phyloP scores from a whole-genome alignment of 768 basidiomycete genomes.

The Galerina sulciceps region DNA sequence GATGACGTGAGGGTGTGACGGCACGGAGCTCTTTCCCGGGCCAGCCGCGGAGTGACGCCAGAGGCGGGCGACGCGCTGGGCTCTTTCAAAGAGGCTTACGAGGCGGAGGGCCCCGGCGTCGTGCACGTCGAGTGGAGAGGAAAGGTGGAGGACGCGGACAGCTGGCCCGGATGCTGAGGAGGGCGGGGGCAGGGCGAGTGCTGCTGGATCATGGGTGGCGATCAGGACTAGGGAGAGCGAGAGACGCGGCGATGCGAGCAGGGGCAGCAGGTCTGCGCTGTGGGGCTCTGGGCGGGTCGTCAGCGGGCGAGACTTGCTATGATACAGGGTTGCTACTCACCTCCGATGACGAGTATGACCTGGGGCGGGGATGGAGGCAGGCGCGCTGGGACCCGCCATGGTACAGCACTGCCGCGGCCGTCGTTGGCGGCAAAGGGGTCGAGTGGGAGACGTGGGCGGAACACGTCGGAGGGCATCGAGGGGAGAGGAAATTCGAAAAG shows the following conservation, averaged over 20 bases:
- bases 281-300: slow-evolving; percentile 33
- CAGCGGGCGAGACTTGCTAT: neutral
- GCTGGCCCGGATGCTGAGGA: slow-evolving; percentile 19
- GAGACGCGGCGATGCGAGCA: slow-evolving; percentile 38
- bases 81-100: slow-evolving; percentile 43
- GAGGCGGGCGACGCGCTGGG: slow-evolving; percentile 36
- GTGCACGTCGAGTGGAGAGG: slow-evolving; percentile 34
- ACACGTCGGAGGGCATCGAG: slow-evolving; percentile 12
- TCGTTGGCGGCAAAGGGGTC: slow-evolving; percentile 7
- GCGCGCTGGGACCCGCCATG: slow-evolving; percentile 26
- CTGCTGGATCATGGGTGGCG: slow-evolving; percentile 42
- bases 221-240: slow-evolving; percentile 40
- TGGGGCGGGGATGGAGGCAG: slow-evolving; percentile 23
- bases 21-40: neutral
- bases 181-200: slow-evolving; percentile 22
- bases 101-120: slow-evolving; percentile 44
- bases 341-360: slow-evolving; percentile 44
- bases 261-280: slow-evolving; percentile 35
- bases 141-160: slow-evolving; percentile 37
- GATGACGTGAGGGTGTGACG: slow-evolving; percentile 16
- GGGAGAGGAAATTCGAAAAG: neutral
- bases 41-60: slow-evolving; percentile 12
- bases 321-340: slow-evolving; percentile 15
- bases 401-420: neutral
- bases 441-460: slow-evolving; percentile 13